Evolutionary conservation across 192 early-diverging fungal genomes (phyloP), one percentile per base, ranked within the genome.

Genomic region (Gamsiella multidivaricata): DNA sequence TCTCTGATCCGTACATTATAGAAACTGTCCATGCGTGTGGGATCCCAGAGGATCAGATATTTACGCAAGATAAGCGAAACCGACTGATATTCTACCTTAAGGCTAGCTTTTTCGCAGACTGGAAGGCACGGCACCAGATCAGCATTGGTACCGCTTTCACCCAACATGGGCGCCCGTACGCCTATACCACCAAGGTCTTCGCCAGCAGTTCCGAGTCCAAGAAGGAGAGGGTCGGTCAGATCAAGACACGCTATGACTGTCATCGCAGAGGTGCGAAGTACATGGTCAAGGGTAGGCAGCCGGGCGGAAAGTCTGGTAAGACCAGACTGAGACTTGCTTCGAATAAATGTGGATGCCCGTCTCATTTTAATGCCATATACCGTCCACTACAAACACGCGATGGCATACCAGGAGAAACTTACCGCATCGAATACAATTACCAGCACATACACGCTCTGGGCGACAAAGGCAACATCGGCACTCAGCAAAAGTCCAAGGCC

Each of bases 331-430:
- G 50, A 52, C 10, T 23, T 8, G 23, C 37, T 23, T 45, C 20
- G 33, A 34, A 53, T 50, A 22, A 9, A 3, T 55, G 52, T 53
- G 12, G 22, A 1, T 55, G 51, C 31, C 39, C n/a, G 28, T 65
- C 53, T 23, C 57, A 50, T 56, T 41, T 67, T 46, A 68, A 68
- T 52, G 54, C 65, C 17, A 42, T 51, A 20, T 51, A 29, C 28
- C 54, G 36, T 9, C 65, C 65, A 25, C 2, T 6, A 12, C 1
- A 32, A 23, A 25, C 33, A 18, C 18, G 28, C 28, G 22, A 56
- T 66, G 64, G 39, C 41, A 55, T 22, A 34, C 29, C 39, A 1
- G 54, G 31, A 18, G 42, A 56, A 39, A 47, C 36, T 0, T 68
- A 68, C 32, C 54, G 55, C 2, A 51, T 68, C 47, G 65, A 68